A percentile compares a stretch with the other conserved stretches of the same genome.
Evolutionary conservation across 1,284 basidiomycete species (phyloP).

Genomic region (Cryptococcus sp.): DNA sequence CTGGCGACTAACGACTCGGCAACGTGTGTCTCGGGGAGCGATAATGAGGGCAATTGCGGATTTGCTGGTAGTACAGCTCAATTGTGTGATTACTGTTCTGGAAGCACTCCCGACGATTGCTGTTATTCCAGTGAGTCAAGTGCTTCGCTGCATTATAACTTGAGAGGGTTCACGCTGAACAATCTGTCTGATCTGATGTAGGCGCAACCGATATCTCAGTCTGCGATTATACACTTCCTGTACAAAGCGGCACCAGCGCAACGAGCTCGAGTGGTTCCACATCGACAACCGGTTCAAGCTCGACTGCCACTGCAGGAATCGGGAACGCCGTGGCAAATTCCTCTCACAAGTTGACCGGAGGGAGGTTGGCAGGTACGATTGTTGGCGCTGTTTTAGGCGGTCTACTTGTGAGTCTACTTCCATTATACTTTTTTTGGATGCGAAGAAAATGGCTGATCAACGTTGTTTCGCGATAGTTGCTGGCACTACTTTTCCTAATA

Average conservation of each 20-base stretch:
- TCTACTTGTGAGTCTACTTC: slow-evolving; percentile 30
- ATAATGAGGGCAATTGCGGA: slow-evolving; percentile 54
- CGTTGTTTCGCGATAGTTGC: slow-evolving; percentile 20
- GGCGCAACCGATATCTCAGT: slow-evolving; percentile 36
- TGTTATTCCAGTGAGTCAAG: slow-evolving; percentile 42
- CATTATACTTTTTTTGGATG: background rate
- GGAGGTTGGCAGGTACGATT: slow-evolving; percentile 46
- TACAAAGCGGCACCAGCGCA: slow-evolving; percentile 15
- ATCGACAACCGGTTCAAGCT: slow-evolving; percentile 6
- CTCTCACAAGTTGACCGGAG: slow-evolving; percentile 28
- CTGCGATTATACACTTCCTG: slow-evolving; percentile 38
- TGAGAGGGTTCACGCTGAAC: background rate
- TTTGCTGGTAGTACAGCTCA: slow-evolving; percentile 49
- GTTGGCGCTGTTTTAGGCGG: slow-evolving; percentile 46
- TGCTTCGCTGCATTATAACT: background rate
- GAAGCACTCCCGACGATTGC: slow-evolving; percentile 34
- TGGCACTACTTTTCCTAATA: slow-evolving; percentile 33
- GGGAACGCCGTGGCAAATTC: slow-evolving; percentile 8
- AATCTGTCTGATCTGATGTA: background rate
- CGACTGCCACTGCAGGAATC: slow-evolving; percentile 3
- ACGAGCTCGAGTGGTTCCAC: slow-evolving; percentile 20
- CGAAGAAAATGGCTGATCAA: background rate
- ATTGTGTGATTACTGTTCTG: slow-evolving; percentile 51
- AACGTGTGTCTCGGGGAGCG: slow-evolving; percentile 49
- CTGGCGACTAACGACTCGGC: slow-evolving; percentile 48